A percentile compares a stretch with the other conserved stretches of the same genome.
phyloP scores from a whole-genome alignment of 2,329 filamentous ascomycete genomes.

The Verticillium dahliae region DNA sequence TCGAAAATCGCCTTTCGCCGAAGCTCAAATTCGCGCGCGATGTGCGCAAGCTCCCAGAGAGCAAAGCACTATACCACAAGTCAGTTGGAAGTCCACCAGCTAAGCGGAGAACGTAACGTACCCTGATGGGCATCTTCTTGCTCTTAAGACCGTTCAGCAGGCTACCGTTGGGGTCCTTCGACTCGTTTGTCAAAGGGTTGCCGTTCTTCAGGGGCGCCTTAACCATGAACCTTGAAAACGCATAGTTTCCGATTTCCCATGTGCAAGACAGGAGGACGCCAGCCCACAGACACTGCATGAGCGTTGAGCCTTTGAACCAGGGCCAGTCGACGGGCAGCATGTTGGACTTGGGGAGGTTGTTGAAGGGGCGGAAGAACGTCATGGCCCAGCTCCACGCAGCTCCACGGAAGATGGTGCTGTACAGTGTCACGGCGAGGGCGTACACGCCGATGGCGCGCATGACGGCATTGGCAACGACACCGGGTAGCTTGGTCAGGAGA shows the following conservation, averaged over 20 bases:
- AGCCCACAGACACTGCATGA: slow-evolving; percentile 51
- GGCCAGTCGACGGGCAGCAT: slow-evolving; percentile 40
- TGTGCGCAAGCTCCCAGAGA: slow-evolving; percentile 83
- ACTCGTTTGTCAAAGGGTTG: slow-evolving; percentile 76
- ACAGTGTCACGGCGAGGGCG: slow-evolving; percentile 47
- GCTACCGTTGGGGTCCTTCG: slow-evolving; percentile 88
- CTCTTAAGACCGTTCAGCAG: slow-evolving; percentile 76
- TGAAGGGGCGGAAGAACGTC: slow-evolving; percentile 63
- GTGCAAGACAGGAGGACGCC: slow-evolving; percentile 62
- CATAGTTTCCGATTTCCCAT: slow-evolving; percentile 71
- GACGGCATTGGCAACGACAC: slow-evolving; percentile 27
- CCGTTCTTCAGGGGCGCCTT: slow-evolving; percentile 77
- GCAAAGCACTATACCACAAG: slow-evolving; percentile 51
- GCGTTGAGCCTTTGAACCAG: slow-evolving; percentile 27
- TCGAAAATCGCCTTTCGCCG: slow-evolving; percentile 76
- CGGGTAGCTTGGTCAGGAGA: slow-evolving; percentile 31
- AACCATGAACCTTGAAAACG: slow-evolving; percentile 75
- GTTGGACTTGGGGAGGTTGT: slow-evolving; percentile 67
- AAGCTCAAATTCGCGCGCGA: slow-evolving; percentile 67
- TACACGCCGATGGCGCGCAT: slow-evolving; percentile 33
- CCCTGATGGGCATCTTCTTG: slow-evolving; percentile 71
- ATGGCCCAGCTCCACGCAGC: slow-evolving; percentile 65
- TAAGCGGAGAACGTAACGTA: slow-evolving; percentile 25
- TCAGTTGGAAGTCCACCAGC: neutral
- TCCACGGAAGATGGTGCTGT: slow-evolving; percentile 55